Evolutionary conservation across 768 basidiomycete species (phyloP), one percentile per base, ranked within the genome.

Genomic region (Lyophyllum decastes): DNA sequence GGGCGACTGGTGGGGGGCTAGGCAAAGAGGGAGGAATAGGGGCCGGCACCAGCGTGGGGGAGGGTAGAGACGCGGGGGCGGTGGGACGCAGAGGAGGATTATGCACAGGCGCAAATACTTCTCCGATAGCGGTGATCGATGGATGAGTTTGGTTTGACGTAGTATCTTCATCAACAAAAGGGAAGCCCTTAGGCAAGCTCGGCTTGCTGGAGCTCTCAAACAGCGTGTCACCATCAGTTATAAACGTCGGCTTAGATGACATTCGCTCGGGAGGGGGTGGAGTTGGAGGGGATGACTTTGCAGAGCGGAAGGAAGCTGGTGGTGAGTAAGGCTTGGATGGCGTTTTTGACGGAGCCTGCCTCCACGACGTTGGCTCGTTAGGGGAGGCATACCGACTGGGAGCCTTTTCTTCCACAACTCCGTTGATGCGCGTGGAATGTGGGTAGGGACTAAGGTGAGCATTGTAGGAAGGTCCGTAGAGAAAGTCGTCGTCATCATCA

Each of bases 101-200:
- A 27, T 21, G 24, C 41, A 26, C 44, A n/a, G 22, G 40, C 21
- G 16, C 9, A 40, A 30, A 30, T 33, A 3, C 34, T 49, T 47
- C 46, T 24, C 24, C 26, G 8, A 27, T 26, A 49, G 11, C 30
- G 4, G 30, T 30, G 10, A 30, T 25, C 24, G 24, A 47, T 30
- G 3, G 30, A 11, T 35, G 34, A 12, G 49, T 19, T 46, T 48
- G 14, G 10, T 12, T 8, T 21, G 43, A 19, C 38, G n/a, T 38
- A 17, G 16, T 21, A 22, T 17, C 41, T 24, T 58, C 62, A 40
- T 52, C 55, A 16, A 50, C 22, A 44, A 57, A 63, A 2, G 62
- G 64, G 43, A 65, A 65, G 7, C 62, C 62, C 34, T 58, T 48
- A 1, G 60, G 64, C 40, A 61, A 56, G 35, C 19, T 63, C 22